Evolutionary conservation across 2,329 filamentous ascomycete species (phyloP).

Genomic region (Talaromyces funiculosus): DNA sequence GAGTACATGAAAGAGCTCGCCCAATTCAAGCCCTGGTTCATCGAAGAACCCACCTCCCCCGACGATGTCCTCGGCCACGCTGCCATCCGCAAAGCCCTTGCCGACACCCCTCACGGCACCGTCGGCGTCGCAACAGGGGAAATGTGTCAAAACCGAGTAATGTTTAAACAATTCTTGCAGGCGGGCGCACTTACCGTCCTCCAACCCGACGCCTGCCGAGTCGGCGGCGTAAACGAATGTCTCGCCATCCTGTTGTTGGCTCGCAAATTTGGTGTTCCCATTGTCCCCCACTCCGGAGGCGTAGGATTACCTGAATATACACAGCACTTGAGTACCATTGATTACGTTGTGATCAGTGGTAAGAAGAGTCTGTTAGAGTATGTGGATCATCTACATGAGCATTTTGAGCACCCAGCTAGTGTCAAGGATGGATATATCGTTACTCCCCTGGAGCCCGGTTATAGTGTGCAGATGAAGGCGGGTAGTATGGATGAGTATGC

Average conservation of each 20-base stretch:
- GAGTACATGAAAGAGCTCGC: conserved; percentile 76
- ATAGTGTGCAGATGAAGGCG: conserved; percentile 89
- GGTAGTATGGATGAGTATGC: conserved; percentile 76
- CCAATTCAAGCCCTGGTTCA: conserved; percentile 80
- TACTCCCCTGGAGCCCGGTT: conserved; percentile 75
- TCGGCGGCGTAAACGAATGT: conserved; percentile 88
- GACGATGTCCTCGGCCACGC: conserved; percentile 88
- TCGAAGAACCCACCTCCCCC: conserved; percentile 86
- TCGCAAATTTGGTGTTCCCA: conserved; percentile 61
- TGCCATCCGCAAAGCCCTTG: conserved; percentile 73
- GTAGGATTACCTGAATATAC: conserved; percentile 92
- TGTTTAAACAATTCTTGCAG: conserved; percentile 87
- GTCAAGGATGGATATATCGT: conserved; percentile 84
- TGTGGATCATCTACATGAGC: conserved; percentile 89
- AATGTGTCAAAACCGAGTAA: conserved; percentile 91
- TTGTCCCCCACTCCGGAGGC: conserved; percentile 84
- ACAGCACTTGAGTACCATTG: conserved; percentile 84
- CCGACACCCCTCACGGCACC: conserved; percentile 46
- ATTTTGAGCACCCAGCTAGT: conserved; percentile 75
- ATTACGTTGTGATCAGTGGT: conserved; percentile 81
- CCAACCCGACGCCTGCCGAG: conserved; percentile 83
- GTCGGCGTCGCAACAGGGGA: conserved; percentile 88
- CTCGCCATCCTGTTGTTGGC: conserved; percentile 85
- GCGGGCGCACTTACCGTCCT: conserved; percentile 77
- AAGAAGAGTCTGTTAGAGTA: conserved; percentile 82